A percentile compares a stretch with the other conserved stretches of the same genome.
phyloP scores from a whole-genome alignment of 75 land plant species.

The Selaginella tamariscina region DNA sequence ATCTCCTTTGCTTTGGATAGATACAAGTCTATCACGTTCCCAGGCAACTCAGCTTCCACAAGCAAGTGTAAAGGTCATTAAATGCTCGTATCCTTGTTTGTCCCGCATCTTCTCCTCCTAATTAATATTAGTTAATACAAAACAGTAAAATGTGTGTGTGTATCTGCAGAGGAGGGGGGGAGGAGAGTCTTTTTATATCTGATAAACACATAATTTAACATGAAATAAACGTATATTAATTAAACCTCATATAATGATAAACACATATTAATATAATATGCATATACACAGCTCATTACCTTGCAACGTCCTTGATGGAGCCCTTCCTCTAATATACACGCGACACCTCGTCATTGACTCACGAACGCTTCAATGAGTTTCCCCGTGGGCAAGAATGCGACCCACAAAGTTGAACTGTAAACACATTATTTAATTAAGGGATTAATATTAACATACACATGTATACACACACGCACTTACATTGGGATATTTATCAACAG shows the following conservation, averaged over 20 bases:
- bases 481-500: conserved; percentile 75
- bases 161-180: too few relatives aligned
- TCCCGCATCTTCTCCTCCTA: conserved; percentile 96
- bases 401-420: conserved; percentile 94
- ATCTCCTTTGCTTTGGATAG: conserved; percentile 84
- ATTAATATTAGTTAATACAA: too few relatives aligned
- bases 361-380: conserved; percentile 88
- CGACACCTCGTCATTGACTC: conserved; percentile 86
- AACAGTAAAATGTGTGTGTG: too few relatives aligned
- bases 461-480: conserved; percentile 30
- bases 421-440: too few relatives aligned
- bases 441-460: too few relatives aligned
- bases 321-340: conserved; percentile 79
- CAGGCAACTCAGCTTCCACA: conserved; percentile 88
- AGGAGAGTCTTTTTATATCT: too few relatives aligned
- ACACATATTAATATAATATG: neutral
- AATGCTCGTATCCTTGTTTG: conserved; percentile 92
- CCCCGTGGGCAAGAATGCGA: conserved; percentile 90
- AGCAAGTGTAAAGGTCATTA: conserved; percentile 89
- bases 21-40: conserved; percentile 68
- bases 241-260: too few relatives aligned
- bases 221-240: too few relatives aligned
- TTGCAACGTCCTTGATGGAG: conserved; percentile 75
- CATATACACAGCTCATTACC: conserved; percentile 29
- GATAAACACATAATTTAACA: too few relatives aligned